Evolutionary conservation across 495 filamentous ascomycete species (phyloP).

Genomic region (Penicillium antarcticum): DNA sequence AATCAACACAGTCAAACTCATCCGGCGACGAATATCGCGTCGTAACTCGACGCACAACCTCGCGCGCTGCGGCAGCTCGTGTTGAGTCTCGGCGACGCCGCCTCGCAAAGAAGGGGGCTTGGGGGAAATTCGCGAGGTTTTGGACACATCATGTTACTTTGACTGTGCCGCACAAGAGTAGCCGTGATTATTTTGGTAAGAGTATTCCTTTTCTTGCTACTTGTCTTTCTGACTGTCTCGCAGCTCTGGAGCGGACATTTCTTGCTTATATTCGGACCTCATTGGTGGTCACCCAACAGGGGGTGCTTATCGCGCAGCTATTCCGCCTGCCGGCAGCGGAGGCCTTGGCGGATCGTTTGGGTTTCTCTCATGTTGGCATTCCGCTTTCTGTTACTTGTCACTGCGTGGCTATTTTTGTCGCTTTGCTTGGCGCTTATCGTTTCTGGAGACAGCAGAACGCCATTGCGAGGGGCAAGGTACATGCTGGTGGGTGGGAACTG

Average conservation of each 20-base stretch:
- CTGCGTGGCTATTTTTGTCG: constrained; percentile 54
- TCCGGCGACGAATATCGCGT: constrained; percentile 37
- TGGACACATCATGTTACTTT: constrained; percentile 42
- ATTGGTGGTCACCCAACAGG: constrained; percentile 61
- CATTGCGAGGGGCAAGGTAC: constrained; percentile 59
- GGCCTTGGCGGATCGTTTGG: constrained; percentile 32
- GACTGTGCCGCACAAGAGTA: constrained; percentile 40
- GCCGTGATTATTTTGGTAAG: constrained; percentile 45
- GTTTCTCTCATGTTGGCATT: constrained; percentile 61
- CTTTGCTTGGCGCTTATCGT: constrained; percentile 57
- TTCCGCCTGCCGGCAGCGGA: constrained; percentile 60
- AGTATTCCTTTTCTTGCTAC: background rate
- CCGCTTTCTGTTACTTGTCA: constrained; percentile 61
- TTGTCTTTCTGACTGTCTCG: background rate
- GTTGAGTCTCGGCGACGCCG: constrained; percentile 11
- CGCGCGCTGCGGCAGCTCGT: constrained; percentile 8
- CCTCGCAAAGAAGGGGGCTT: constrained; percentile 19
- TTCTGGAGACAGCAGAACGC: constrained; percentile 71
- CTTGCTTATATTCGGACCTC: constrained; percentile 76
- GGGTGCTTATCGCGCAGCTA: constrained; percentile 65
- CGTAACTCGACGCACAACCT: constrained; percentile 25
- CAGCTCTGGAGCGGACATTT: constrained; percentile 73
- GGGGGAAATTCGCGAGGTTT: constrained; percentile 27
- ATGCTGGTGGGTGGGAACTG: constrained; percentile 68
- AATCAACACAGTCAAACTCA: constrained; percentile 26